A percentile compares a stretch with the other conserved stretches of the same genome.
These are phyloP conservation scores for Termitomyces sp. DNA, from an alignment of 768 basidiomycete genomes.

Conservation along the genomic window DNA sequence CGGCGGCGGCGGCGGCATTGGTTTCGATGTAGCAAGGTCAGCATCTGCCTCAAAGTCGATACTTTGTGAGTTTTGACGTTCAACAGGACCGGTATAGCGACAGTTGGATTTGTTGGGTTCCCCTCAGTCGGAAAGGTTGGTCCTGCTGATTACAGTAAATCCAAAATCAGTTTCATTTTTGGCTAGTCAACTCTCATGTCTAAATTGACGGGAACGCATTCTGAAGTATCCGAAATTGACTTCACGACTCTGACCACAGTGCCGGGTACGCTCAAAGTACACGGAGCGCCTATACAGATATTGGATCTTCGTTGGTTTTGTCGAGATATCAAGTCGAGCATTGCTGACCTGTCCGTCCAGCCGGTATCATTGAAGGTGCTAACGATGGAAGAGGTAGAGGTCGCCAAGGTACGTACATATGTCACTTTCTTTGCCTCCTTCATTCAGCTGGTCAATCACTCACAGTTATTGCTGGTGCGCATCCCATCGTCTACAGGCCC, in stretches of 20 bases:
- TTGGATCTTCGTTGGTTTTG: constrained; percentile 73
- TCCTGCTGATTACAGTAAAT: not conserved
- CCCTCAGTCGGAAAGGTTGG: constrained; percentile 91
- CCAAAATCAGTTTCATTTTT: not conserved
- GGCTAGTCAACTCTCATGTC: constrained; percentile 87
- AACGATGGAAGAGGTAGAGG: constrained; percentile 95
- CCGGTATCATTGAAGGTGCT: constrained; percentile 98
- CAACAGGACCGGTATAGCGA: constrained; percentile 86
- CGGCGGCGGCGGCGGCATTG: constrained; percentile 84
- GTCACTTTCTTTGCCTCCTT: constrained; percentile 9
- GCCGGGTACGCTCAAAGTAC: constrained; percentile 90
- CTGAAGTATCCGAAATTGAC: constrained; percentile 93
- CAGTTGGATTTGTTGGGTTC: constrained; percentile 89
- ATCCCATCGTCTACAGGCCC: constrained; percentile 9
- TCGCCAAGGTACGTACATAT: constrained; percentile 71
- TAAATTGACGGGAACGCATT: constrained; percentile 93
- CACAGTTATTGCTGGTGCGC: constrained; percentile 73
- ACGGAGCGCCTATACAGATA: constrained; percentile 95
- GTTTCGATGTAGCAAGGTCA: constrained; percentile 91
- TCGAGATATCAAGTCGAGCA: not conserved
- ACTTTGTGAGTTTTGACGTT: not conserved
- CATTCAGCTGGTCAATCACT: not conserved
- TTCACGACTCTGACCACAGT: constrained; percentile 96
- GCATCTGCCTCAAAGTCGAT: not conserved
- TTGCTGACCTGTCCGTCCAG: constrained; percentile 28